Evolutionary conservation across 208 protist genomes (phyloP).

Genomic region (Trypanosoma avium): DNA sequence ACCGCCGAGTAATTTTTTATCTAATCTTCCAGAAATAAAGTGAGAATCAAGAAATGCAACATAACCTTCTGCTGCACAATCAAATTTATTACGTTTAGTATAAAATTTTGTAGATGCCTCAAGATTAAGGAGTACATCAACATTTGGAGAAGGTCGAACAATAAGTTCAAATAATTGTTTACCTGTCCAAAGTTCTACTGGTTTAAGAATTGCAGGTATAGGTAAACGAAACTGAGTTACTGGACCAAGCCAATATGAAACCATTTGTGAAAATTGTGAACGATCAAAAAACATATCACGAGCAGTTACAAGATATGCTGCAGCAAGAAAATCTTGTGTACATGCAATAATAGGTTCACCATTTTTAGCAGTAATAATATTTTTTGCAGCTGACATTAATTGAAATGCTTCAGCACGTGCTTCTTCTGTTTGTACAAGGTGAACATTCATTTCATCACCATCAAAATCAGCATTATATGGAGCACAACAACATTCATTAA

Average conservation of each 20-base stretch:
- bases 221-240: constrained; percentile 91
- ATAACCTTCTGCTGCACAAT: constrained; percentile 92
- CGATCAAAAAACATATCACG: constrained; percentile 97
- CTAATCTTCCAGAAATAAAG: constrained; percentile 96
- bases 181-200: constrained; percentile 98
- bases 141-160: constrained; percentile 62
- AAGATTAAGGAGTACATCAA: constrained; percentile 86
- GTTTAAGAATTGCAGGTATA: constrained; percentile 96
- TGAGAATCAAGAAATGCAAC: constrained; percentile 93
- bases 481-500: constrained; percentile 99
- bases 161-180: constrained; percentile 98
- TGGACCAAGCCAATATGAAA: constrained; percentile 87
- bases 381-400: constrained; percentile 96
- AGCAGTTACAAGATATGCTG: constrained; percentile 94
- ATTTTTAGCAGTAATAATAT: constrained; percentile 98
- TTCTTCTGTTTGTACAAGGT: constrained; percentile 99
- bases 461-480: constrained; percentile 99
- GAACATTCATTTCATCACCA: constrained; percentile 99
- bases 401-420: constrained; percentile 96
- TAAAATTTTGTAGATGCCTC: constrained; percentile 93
- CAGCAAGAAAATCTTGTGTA: constrained; percentile 99
- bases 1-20: constrained; percentile 97
- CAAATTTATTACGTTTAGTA: constrained; percentile 48
- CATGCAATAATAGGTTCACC: constrained; percentile 98
- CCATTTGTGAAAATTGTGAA: constrained; percentile 83